These are phyloP conservation scores for Dactylonectria macrodidyma DNA, from an alignment of 2,329 filamentous ascomycete genomes.

Conservation along the genomic window DNA sequence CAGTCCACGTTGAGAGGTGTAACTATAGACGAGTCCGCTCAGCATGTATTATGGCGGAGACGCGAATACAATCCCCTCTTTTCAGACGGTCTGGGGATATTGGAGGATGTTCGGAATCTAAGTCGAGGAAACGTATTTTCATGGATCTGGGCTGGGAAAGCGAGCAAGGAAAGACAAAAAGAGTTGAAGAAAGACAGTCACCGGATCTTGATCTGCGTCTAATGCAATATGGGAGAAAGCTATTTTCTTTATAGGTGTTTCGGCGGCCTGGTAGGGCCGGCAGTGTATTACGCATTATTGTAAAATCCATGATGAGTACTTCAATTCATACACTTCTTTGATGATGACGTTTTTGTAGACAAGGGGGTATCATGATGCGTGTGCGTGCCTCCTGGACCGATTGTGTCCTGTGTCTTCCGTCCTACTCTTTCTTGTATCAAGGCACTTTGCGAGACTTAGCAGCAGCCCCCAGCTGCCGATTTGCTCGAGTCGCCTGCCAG, in stretches of 20 bases:
- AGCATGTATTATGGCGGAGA: slow-evolving; percentile 31
- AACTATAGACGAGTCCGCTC: slow-evolving; percentile 32
- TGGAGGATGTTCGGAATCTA: slow-evolving; percentile 39
- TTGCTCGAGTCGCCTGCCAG: slow-evolving; percentile 60
- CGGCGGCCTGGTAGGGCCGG: slow-evolving; percentile 39
- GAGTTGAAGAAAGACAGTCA: slow-evolving; percentile 41
- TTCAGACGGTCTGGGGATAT: slow-evolving; percentile 38
- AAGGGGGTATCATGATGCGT: slow-evolving; percentile 51
- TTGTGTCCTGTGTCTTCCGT: slow-evolving; percentile 21
- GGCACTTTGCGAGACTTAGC: slow-evolving; percentile 52
- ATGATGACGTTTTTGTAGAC: slow-evolving; percentile 41
- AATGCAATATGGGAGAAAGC: slow-evolving; percentile 49
- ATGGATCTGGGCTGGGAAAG: slow-evolving; percentile 41
- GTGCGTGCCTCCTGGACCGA: slow-evolving; percentile 39
- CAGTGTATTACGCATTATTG: slow-evolving; percentile 53
- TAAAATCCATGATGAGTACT: slow-evolving; percentile 47
- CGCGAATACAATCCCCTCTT: slow-evolving; percentile 20
- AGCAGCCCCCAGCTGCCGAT: slow-evolving; percentile 62
- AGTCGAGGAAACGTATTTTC: slow-evolving; percentile 35
- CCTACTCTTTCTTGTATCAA: slow-evolving; percentile 26
- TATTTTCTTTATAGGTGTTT: slow-evolving; percentile 35
- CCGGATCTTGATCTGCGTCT: slow-evolving; percentile 45
- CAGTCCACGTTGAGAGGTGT: slow-evolving; percentile 30
- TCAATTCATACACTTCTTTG: slow-evolving; percentile 45
- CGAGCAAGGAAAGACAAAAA: slow-evolving; percentile 41